Base-by-base conservation (phyloP, 2,329 filamentous ascomycete genomes). In the Colletotrichum navitas region DNA sequence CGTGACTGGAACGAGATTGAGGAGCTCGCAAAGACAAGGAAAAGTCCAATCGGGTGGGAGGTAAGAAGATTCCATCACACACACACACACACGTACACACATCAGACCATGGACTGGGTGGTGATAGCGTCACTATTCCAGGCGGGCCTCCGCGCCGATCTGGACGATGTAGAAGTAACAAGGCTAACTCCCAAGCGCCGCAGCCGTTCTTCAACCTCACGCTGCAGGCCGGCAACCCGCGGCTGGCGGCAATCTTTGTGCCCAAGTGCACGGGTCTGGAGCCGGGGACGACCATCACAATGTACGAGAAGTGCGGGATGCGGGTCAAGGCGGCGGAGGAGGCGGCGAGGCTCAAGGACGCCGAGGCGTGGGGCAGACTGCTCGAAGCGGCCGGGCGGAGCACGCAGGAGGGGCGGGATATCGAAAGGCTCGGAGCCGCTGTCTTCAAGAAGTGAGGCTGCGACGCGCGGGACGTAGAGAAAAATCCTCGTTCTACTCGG, bases 241-340 rank as follows among this genome's bases (percentile, higher is more conserved):
- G 95, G 73, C 86, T 97, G 21, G 96, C 96, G 1, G 89, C 92
- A 0, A 81, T 90, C 6, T 98, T 98, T 81, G 90, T 98, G 63
- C 91, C 94, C 3, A 98, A 98, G 81, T 98, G 95, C 83, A 92
- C 91, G 21, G 86, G 86, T 66, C 80, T 97, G 58, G 87, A 91
- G 55, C 85, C 88, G 1, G 87, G 89, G 3, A 92, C 94, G 76
- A 86, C 91, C 4, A 91, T 97, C 66, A 89, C 92, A 75, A 98
- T 99, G 95, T 99, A 95, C 88, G 91, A 97, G 77, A 97, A 97
- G 83, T 98, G 96, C 80, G 95, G 95, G 24, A 89, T 97, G 90
- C 86, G 94, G 55, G 88, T 92, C 36, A 94, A 94, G 82, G 96
- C 96, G 2, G 96, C 93, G 5, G 95, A 98, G 82, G 96, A 98